Conservation (phyloP, 2,329 filamentous ascomycete genomes). For the Allantophomopsis lycopodina region DNA sequence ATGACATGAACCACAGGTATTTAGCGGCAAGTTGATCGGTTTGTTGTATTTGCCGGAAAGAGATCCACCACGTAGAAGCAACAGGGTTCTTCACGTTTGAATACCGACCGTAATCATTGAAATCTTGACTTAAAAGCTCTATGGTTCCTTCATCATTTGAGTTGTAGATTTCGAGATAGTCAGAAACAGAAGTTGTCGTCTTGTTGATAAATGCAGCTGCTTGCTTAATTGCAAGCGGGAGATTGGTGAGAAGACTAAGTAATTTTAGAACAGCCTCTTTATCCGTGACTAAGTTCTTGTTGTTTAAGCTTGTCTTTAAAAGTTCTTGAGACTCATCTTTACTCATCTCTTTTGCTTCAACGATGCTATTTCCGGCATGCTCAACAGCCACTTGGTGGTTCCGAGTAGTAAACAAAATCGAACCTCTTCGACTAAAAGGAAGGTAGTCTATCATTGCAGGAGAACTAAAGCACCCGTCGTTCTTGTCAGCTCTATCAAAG, state of each 20-base stretch:
- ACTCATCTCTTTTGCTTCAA: slow-evolving; percentile 11
- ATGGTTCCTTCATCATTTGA: slow-evolving; percentile 7
- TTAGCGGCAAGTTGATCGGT: slow-evolving; percentile 18
- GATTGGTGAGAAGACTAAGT: slow-evolving; percentile 15
- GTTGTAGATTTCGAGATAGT: slow-evolving; percentile 5
- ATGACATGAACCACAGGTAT: slow-evolving; percentile 21
- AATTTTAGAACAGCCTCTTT: slow-evolving; percentile 9
- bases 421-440: slow-evolving; percentile 16
- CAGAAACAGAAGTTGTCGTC: slow-evolving; percentile 5
- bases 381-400: slow-evolving; percentile 1
- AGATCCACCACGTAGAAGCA: slow-evolving; percentile 22
- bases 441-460: slow-evolving; percentile 12
- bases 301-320: slow-evolving; percentile 6
- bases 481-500: slow-evolving; percentile 3
- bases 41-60: slow-evolving; percentile 19
- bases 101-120: slow-evolving; percentile 18
- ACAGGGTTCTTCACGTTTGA: slow-evolving; percentile 17
- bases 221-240: slow-evolving; percentile 23
- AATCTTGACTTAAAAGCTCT: slow-evolving; percentile 18
- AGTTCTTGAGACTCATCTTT: slow-evolving; percentile 10
- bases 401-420: slow-evolving; percentile 18
- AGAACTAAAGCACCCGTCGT: background rate
- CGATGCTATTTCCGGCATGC: slow-evolving; percentile 8
- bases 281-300: slow-evolving; percentile 9
- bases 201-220: slow-evolving; percentile 21